Percentiles rank a stretch among this genome's conserved stretches.
Evolutionary conservation across 2,329 filamentous ascomycete species (phyloP).

Genomic region (Zelopaecilomyces penicillatus): DNA sequence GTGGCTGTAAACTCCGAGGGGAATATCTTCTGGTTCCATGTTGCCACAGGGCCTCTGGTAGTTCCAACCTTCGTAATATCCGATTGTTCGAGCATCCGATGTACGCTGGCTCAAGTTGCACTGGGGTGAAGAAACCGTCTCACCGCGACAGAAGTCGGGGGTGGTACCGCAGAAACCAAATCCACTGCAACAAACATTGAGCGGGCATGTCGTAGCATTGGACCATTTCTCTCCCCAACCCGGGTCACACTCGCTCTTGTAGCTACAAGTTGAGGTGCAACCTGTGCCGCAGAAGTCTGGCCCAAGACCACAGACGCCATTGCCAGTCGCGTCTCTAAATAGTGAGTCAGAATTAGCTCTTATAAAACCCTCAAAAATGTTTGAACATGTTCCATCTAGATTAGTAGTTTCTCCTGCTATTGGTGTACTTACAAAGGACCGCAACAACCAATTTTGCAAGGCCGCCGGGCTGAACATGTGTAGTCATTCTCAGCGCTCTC

Average conservation of each 20-base stretch:
- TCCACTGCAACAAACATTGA: conserved; percentile 30
- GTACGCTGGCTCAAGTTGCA: conserved; percentile 2
- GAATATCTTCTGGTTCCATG: conserved; percentile 17
- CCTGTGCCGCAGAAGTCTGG: background rate
- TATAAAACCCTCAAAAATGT: too few relatives aligned
- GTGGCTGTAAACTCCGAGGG: conserved; percentile 15
- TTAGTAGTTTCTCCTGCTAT: too few relatives aligned
- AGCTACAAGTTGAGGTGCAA: conserved; percentile 15
- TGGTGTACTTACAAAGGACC: too few relatives aligned
- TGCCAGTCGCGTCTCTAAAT: too few relatives aligned
- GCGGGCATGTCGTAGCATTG: conserved; percentile 20
- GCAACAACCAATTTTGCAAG: too few relatives aligned
- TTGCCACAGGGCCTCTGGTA: conserved; percentile 13
- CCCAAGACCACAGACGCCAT: conserved; percentile 5
- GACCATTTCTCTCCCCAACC: conserved; percentile 21
- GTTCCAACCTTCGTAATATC: conserved; percentile 26
- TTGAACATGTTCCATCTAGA: too few relatives aligned
- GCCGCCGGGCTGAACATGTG: too few relatives aligned
- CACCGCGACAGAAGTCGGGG: conserved; percentile 16
- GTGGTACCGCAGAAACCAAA: conserved; percentile 26
- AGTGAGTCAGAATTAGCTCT: too few relatives aligned
- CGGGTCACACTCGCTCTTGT: conserved; percentile 22
- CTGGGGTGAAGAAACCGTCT: conserved; percentile 4
- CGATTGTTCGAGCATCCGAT: conserved; percentile 12
- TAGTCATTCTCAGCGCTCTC: too few relatives aligned